phyloP scores from a whole-genome alignment of 2,329 filamentous ascomycete species.

The Epichloe bromicola region DNA sequence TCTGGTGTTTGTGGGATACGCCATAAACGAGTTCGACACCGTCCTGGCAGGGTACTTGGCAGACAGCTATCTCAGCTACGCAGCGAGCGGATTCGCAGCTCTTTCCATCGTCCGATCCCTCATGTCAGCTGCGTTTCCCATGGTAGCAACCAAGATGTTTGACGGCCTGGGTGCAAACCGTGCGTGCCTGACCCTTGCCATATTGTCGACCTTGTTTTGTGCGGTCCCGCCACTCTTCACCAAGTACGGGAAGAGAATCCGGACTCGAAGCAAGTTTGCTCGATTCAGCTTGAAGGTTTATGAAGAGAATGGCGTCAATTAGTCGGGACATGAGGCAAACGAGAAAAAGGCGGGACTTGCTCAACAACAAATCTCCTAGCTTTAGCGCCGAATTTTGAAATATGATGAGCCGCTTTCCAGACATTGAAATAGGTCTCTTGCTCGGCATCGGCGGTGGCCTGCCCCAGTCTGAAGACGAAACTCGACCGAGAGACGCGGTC shows the following conservation, averaged over 20 bases:
- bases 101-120: neutral
- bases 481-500: too few species aligned
- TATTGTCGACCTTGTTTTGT: neutral
- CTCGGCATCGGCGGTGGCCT: too few species aligned
- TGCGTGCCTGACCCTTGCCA: neutral
- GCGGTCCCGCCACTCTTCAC: neutral
- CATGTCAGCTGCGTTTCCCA: neutral
- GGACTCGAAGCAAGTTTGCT: neutral
- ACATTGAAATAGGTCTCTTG: too few species aligned
- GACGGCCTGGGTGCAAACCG: neutral
- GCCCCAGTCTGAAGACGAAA: too few species aligned
- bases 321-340: neutral
- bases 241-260: neutral
- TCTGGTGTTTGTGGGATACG: neutral
- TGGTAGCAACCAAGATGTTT: neutral
- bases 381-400: too few species aligned
- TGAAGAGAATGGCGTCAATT: neutral
- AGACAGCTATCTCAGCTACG: constrained; percentile 1
- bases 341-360: too few species aligned
- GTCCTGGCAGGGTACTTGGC: neutral
- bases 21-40: constrained; percentile 1
- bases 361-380: too few species aligned
- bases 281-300: neutral
- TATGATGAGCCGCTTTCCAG: neutral
- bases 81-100: neutral